phyloP scores from a whole-genome alignment of 345 rosid genomes.

The Aquilaria yunnanensis region DNA sequence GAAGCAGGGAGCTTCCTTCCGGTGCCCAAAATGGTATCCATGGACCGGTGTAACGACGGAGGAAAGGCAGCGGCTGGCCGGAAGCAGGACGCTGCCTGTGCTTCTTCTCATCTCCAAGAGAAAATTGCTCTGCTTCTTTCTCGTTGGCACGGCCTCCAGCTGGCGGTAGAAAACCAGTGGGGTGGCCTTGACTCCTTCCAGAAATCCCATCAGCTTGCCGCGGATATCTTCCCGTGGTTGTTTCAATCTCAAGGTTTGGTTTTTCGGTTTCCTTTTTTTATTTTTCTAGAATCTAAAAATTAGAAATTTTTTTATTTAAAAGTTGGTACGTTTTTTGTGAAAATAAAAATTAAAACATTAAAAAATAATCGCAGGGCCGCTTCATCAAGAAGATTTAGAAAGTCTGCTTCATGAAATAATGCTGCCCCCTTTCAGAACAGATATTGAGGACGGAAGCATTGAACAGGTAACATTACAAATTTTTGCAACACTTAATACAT shows the following conservation, averaged over 20 bases:
- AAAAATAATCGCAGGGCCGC: constrained; percentile 22
- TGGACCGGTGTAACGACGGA: constrained; percentile 2
- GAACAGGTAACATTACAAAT: constrained; percentile 38
- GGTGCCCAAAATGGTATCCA: constrained; percentile 13
- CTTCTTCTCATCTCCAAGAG: constrained; percentile 25
- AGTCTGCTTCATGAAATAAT: constrained; percentile 61
- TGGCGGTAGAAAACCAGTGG: constrained; percentile 77
- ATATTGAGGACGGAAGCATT: constrained; percentile 88
- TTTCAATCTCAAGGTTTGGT: constrained; percentile 39
- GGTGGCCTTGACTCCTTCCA: constrained; percentile 64
- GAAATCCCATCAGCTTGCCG: constrained; percentile 39
- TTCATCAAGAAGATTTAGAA: constrained; percentile 63
- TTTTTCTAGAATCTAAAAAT: not conserved
- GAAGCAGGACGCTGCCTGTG: constrained; percentile 14
- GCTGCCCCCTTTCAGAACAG: constrained; percentile 72
- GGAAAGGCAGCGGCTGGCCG: constrained; percentile 4
- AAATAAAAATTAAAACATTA: not conserved
- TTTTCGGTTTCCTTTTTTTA: not conserved
- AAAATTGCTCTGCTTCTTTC: constrained; percentile 44
- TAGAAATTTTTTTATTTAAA: not conserved
- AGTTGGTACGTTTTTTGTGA: not conserved
- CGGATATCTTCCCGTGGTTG: constrained; percentile 45
- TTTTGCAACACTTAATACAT: too few species aligned
- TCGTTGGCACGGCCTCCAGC: constrained; percentile 67
- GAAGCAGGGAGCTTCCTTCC: not conserved